Conservation (phyloP, 2,329 filamentous ascomycete species). For the Zymoseptoria tritici region DNA sequence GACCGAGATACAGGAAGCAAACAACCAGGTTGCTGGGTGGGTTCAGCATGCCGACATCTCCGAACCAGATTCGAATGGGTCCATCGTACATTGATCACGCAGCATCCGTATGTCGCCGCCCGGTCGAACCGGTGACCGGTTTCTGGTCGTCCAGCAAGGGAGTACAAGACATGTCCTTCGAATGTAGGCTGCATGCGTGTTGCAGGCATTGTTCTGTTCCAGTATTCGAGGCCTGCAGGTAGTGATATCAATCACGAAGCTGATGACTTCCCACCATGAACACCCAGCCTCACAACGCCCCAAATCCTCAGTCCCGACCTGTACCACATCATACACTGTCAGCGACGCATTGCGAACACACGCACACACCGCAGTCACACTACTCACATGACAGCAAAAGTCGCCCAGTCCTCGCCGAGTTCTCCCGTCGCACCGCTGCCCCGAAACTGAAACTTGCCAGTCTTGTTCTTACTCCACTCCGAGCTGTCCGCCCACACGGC, state of each 20-base stretch:
- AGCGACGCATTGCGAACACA: not conserved
- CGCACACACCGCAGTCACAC: slow-evolving; percentile 10
- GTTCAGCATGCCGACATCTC: not conserved
- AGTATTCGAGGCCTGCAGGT: not conserved
- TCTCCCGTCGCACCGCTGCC: slow-evolving; percentile 8
- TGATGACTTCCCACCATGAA: not conserved
- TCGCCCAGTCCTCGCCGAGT: slow-evolving; percentile 11
- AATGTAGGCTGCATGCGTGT: not conserved
- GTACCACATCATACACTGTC: not conserved
- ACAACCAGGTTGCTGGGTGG: not conserved
- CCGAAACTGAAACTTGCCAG: slow-evolving; percentile 12
- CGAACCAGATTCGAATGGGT: not conserved
- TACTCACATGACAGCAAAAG: slow-evolving; percentile 11
- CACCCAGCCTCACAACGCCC: not conserved
- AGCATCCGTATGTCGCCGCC: not conserved
- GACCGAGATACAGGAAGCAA: not conserved
- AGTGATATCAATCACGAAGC: not conserved
- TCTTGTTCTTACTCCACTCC: slow-evolving; percentile 13
- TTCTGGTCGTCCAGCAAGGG: not conserved
- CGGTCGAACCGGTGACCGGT: not conserved
- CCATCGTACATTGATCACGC: not conserved
- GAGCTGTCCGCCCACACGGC: slow-evolving; percentile 16
- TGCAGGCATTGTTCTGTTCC: not conserved
- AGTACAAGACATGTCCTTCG: not conserved
- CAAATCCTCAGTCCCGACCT: not conserved